Evolutionary conservation across 2,329 filamentous ascomycete genomes (phyloP).

Genomic region (Alternaria triticina): DNA sequence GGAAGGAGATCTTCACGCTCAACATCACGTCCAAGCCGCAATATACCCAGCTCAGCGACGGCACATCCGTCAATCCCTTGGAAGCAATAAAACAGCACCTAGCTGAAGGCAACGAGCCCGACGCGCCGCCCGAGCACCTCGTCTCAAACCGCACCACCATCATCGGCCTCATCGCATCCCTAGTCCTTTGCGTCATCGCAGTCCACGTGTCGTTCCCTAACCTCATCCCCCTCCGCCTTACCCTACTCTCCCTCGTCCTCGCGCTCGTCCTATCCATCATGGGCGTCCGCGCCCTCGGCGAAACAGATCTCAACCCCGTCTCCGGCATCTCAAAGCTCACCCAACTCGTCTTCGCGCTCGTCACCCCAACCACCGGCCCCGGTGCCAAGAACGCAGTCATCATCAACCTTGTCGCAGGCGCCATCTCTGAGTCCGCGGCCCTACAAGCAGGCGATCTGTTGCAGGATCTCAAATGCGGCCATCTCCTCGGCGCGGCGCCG

Average conservation of each 20-base stretch:
- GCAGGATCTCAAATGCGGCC: conserved; percentile 96
- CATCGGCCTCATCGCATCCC: conserved; percentile 76
- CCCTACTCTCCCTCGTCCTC: conserved; percentile 81
- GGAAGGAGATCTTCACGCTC: conserved; percentile 43
- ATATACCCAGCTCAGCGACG: conserved; percentile 48
- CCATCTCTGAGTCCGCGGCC: conserved; percentile 83
- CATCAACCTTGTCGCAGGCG: conserved; percentile 93
- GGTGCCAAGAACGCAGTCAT: conserved; percentile 77
- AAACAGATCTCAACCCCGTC: conserved; percentile 96
- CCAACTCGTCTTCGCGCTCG: conserved; percentile 91
- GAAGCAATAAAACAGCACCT: conserved; percentile 41
- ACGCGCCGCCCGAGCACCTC: conserved; percentile 84
- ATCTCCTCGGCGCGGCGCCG: conserved; percentile 88
- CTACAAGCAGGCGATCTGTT: conserved; percentile 95
- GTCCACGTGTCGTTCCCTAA: conserved; percentile 84
- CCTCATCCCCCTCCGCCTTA: conserved; percentile 81
- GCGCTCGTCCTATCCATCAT: conserved; percentile 72
- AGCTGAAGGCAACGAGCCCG: conserved; percentile 60
- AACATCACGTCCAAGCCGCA: conserved; percentile 45
- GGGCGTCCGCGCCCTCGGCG: conserved; percentile 69
- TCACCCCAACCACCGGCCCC: conserved; percentile 70
- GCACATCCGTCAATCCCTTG: conserved; percentile 27
- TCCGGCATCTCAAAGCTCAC: conserved; percentile 96
- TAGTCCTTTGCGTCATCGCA: conserved; percentile 79
- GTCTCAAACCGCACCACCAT: conserved; percentile 74